Conservation (phyloP, 305 asterid species). For the Lippia alba region DNA sequence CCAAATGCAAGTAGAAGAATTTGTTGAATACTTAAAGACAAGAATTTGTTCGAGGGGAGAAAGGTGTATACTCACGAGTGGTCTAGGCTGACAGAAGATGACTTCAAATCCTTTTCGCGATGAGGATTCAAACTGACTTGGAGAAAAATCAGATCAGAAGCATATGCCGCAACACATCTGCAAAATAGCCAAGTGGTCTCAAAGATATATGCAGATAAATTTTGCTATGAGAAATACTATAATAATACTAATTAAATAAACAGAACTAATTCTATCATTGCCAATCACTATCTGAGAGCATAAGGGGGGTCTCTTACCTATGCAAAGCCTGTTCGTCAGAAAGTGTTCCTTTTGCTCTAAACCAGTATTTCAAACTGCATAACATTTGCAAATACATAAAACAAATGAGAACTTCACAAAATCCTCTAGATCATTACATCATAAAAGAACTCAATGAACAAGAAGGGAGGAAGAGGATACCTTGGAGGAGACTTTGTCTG, state of each 20-base stretch:
- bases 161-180: constrained; percentile 94
- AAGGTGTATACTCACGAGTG: constrained; percentile 72
- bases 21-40: not conserved
- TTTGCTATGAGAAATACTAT: constrained; percentile 9
- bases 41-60: constrained; percentile 25
- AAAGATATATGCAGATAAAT: constrained; percentile 20
- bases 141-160: constrained; percentile 86
- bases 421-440: constrained; percentile 24
- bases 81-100: constrained; percentile 79
- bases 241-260: constrained; percentile 16
- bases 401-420: constrained; percentile 33
- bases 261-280: not conserved
- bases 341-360: constrained; percentile 92
- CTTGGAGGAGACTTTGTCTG: constrained; percentile 90
- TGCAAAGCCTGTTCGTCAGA: constrained; percentile 97
- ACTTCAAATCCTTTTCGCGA: constrained; percentile 70
- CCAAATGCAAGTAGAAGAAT: not conserved
- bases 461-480: constrained; percentile 45
- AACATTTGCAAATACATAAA: constrained; percentile 27
- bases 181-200: constrained; percentile 28
- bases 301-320: constrained; percentile 56
- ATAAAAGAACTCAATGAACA: constrained; percentile 30
- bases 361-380: constrained; percentile 94
- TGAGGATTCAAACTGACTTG: constrained; percentile 85
- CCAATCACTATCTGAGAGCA: not conserved